Evolutionary conservation across 163 green algal genomes (phyloP).

Genomic region (Chlamydomonas reinhardtii): DNA sequence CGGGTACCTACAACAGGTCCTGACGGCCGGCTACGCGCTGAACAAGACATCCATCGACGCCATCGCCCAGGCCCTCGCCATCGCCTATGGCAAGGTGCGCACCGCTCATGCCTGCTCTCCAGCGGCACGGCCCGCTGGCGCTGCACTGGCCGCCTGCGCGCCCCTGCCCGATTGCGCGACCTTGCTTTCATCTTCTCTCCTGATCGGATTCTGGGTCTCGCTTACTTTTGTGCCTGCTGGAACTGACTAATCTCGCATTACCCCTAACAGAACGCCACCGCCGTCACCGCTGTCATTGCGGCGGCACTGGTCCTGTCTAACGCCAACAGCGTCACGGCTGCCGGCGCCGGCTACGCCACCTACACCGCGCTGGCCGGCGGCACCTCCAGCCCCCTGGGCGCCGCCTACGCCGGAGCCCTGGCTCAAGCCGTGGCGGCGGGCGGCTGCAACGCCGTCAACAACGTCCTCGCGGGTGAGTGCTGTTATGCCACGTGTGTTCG

Average conservation of each 20-base stretch:
- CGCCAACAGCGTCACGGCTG: not conserved
- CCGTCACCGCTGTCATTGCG: constrained; percentile 8
- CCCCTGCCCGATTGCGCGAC: too few species aligned
- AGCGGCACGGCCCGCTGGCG: too few species aligned
- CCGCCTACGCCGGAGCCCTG: constrained; percentile 28
- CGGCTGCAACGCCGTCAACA: constrained; percentile 10
- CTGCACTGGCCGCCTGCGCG: too few species aligned
- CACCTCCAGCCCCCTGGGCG: constrained; percentile 7
- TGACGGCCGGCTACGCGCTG: constrained; percentile 14
- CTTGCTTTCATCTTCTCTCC: too few species aligned
- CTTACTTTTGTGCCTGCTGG: too few species aligned
- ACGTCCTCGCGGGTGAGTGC: constrained; percentile 31
- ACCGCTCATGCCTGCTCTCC: too few species aligned
- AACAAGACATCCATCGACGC: not conserved
- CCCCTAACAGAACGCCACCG: constrained; percentile 27
- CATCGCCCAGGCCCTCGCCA: constrained; percentile 12
- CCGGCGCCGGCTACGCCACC: not conserved
- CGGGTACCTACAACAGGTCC: constrained; percentile 11
- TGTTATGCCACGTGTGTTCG: too few species aligned
- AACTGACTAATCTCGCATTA: too few species aligned
- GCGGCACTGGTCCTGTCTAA: constrained; percentile 17
- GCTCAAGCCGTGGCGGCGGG: not conserved
- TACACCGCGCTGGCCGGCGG: not conserved
- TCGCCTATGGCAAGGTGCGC: constrained; percentile 17
- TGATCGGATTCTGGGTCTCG: too few species aligned